phyloP scores from a whole-genome alignment of 768 basidiomycete genomes.

The Kwoniella sp. region DNA sequence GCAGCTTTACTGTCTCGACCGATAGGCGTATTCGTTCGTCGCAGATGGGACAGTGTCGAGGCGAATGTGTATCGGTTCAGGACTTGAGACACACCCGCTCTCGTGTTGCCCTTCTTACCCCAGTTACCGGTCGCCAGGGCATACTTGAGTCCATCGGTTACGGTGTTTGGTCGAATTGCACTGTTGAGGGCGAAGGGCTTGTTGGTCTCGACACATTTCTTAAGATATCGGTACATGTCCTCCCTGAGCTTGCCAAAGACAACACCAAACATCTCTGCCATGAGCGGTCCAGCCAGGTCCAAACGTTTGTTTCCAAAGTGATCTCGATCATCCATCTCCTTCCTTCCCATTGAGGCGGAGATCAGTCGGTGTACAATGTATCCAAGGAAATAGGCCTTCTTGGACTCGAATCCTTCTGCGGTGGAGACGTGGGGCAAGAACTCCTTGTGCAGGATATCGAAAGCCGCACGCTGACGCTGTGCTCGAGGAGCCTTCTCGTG shows the following conservation, averaged over 20 bases:
- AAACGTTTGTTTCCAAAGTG: slow-evolving; percentile 98
- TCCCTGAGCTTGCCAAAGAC: slow-evolving; percentile 93
- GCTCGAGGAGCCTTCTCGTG: slow-evolving; percentile 30
- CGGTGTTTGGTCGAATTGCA: slow-evolving; percentile 93
- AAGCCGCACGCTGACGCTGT: slow-evolving; percentile 66
- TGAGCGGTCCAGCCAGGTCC: slow-evolving; percentile 88
- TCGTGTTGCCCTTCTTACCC: slow-evolving; percentile 98
- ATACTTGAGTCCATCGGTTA: slow-evolving; percentile 96
- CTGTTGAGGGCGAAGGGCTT: slow-evolving; percentile 88
- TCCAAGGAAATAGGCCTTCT: slow-evolving; percentile 99
- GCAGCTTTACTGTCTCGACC: slow-evolving; percentile 99
- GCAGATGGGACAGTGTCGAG: slow-evolving; percentile 93
- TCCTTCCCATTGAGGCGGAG: slow-evolving; percentile 84
- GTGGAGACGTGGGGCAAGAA: slow-evolving; percentile 97
- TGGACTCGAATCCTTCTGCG: slow-evolving; percentile 90
- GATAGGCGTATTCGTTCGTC: slow-evolving; percentile 95
- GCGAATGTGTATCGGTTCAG: slow-evolving; percentile 98
- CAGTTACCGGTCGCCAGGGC: slow-evolving; percentile 98
- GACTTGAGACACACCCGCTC: slow-evolving; percentile 98
- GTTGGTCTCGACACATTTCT: slow-evolving; percentile 97
- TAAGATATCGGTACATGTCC: slow-evolving; percentile 93
- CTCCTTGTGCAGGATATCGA: slow-evolving; percentile 97
- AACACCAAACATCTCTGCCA: slow-evolving; percentile 97
- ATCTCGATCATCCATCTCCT: slow-evolving; percentile 97
- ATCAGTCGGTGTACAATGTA: slow-evolving; percentile 98